Percentiles rank a stretch among this genome's conserved stretches.
Evolutionary conservation across 2,329 filamentous ascomycete species (phyloP).

Genomic region (Achaetomium macrosporum): DNA sequence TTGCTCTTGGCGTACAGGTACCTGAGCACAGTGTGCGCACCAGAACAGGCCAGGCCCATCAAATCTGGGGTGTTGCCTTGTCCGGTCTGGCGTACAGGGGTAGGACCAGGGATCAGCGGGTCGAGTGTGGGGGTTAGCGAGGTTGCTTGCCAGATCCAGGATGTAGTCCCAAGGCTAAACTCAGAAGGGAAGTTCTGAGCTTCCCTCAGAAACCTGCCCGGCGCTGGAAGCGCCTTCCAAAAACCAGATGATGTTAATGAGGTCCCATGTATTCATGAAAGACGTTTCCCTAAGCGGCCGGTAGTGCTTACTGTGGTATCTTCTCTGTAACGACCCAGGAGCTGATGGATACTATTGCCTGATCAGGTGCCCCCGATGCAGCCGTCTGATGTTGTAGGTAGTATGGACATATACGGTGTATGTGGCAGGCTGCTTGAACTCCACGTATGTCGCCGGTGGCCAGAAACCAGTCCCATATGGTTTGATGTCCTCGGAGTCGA

Average conservation of each 20-base stretch:
- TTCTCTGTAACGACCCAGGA: not conserved
- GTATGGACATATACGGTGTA: conserved; percentile 2
- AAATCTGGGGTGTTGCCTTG: conserved; percentile 19
- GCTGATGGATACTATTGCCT: conserved; percentile 9
- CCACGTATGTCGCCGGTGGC: conserved; percentile 16
- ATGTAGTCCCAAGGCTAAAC: conserved; percentile 10
- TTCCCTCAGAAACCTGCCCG: conserved; percentile 4
- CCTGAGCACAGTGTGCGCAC: conserved; percentile 24
- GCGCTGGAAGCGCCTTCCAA: not conserved
- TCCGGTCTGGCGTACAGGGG: conserved; percentile 11
- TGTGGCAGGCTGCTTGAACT: conserved; percentile 15
- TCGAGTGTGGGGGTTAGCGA: conserved; percentile 26
- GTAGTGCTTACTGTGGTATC: not conserved
- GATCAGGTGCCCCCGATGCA: conserved; percentile 16
- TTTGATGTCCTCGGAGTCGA: not conserved
- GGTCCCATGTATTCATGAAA: not conserved
- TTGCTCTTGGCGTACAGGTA: conserved; percentile 18
- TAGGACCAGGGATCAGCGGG: conserved; percentile 19
- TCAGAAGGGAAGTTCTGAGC: conserved; percentile 11
- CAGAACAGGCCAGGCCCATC: conserved; percentile 9
- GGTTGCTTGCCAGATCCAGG: conserved; percentile 10
- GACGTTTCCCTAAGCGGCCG: not conserved
- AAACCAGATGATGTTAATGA: not conserved
- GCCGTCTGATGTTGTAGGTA: not conserved
- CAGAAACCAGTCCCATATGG: not conserved